A percentile compares a stretch with the other conserved stretches of the same genome.
Evolutionary conservation across 164 flowering plant species (phyloP).

Genomic region (Aristolochia fimbriata): DNA sequence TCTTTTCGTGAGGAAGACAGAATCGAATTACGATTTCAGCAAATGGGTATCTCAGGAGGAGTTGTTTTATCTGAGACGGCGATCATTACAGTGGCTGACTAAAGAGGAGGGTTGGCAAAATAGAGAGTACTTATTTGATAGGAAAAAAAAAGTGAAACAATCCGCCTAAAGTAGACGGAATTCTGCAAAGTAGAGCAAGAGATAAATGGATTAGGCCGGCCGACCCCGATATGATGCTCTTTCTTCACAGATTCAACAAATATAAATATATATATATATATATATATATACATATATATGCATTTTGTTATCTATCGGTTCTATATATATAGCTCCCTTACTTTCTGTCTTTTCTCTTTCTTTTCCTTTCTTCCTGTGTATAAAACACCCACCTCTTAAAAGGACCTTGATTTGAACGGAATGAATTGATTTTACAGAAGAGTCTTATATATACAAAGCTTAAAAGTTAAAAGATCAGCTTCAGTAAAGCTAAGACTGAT

Average conservation of each 20-base stretch:
- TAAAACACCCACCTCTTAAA: slow-evolving; percentile 53
- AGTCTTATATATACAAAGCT: slow-evolving; percentile 20
- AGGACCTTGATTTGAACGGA: slow-evolving; percentile 41
- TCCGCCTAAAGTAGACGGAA: slow-evolving; percentile 14
- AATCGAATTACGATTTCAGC: slow-evolving; percentile 4
- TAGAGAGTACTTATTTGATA: slow-evolving; percentile 4
- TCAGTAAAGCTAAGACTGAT: slow-evolving; percentile 16
- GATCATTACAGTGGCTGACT: slow-evolving; percentile 41
- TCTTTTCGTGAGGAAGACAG: too few species aligned
- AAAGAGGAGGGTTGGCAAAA: slow-evolving; percentile 21
- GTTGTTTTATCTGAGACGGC: slow-evolving; percentile 16
- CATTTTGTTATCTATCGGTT: neutral
- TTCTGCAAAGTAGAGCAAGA: slow-evolving; percentile 16
- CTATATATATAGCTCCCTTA: slow-evolving; percentile 22
- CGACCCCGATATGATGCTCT: too few species aligned
- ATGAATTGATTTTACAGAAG: slow-evolving; percentile 13
- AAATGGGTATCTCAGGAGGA: slow-evolving; percentile 15
- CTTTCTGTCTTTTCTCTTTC: slow-evolving; percentile 60
- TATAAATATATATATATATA: too few species aligned
- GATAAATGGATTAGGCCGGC: slow-evolving; percentile 19
- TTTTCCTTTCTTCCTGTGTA: slow-evolving; percentile 32
- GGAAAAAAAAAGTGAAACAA: slow-evolving; percentile 5
- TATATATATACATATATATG: too few species aligned
- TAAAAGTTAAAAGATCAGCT: slow-evolving; percentile 20
- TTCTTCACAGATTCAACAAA: too few species aligned